Conservation (phyloP, 169 alveolate genomes). For the Theileria equi region DNA sequence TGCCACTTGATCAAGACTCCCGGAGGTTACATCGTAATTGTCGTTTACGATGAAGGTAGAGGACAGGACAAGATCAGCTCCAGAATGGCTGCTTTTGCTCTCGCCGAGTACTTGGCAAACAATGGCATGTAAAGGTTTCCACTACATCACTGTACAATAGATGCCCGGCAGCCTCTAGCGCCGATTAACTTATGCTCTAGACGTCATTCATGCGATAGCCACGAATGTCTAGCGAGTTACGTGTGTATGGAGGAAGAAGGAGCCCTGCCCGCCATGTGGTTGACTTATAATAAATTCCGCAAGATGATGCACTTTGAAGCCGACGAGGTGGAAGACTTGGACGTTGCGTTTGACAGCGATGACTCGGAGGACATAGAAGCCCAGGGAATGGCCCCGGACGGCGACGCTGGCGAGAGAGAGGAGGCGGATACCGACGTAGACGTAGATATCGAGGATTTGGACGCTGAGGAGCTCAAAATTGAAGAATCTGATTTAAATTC, state of each 20-base stretch:
- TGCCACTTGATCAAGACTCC: conserved; percentile 72
- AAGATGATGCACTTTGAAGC: not conserved
- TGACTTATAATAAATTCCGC: too few relatives aligned
- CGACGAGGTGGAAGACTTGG: not conserved
- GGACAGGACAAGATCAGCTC: conserved; percentile 70
- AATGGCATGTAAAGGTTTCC: conserved; percentile 40
- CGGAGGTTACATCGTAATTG: conserved; percentile 68
- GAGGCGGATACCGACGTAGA: conserved; percentile 60
- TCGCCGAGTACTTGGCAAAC: conserved; percentile 63
- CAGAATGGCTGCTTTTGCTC: conserved; percentile 59
- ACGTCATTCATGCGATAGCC: too few relatives aligned
- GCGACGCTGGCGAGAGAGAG: conserved; percentile 39
- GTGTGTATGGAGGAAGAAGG: too few relatives aligned
- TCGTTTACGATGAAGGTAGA: conserved; percentile 70
- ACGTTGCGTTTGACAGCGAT: not conserved
- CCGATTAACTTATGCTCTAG: too few relatives aligned
- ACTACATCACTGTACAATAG: not conserved
- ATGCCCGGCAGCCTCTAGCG: too few relatives aligned
- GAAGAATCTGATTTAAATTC: conserved; percentile 69
- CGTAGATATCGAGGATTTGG: conserved; percentile 34
- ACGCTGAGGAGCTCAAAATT: conserved; percentile 51
- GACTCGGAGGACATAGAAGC: not conserved
- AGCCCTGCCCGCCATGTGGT: too few relatives aligned
- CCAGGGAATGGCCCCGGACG: too few relatives aligned
- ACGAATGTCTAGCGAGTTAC: too few relatives aligned